Percentiles rank a stretch among this genome's conserved stretches.
phyloP scores from a whole-genome alignment of 75 land plant species.

The Sequoiadendron giganteum region DNA sequence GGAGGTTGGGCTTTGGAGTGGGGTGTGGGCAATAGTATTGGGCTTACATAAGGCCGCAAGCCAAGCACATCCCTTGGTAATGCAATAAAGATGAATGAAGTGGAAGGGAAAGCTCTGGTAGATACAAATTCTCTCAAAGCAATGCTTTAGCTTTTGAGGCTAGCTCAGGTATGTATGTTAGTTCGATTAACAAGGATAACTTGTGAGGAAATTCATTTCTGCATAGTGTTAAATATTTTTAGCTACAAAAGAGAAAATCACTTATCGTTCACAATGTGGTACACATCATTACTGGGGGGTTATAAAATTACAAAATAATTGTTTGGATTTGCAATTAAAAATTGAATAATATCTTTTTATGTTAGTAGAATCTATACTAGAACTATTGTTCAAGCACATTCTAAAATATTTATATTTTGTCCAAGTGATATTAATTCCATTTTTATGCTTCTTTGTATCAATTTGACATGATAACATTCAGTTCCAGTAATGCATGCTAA shows the following conservation, averaged over 20 bases:
- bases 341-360: neutral
- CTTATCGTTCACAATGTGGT: neutral
- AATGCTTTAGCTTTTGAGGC: conserved; percentile 72
- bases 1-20: conserved; percentile 74
- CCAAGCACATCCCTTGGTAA: conserved; percentile 34
- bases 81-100: conserved; percentile 57
- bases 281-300: neutral
- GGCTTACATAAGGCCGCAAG: conserved; percentile 57
- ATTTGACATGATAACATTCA: neutral
- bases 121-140: conserved; percentile 77
- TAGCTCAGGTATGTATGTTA: conserved; percentile 72
- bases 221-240: neutral
- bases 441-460: neutral
- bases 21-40: conserved; percentile 59
- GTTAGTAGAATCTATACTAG: neutral
- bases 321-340: neutral
- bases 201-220: neutral
- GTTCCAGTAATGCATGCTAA: neutral
- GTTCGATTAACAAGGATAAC: neutral
- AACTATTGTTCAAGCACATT: neutral
- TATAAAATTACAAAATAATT: neutral
- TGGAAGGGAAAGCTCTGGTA: conserved; percentile 86
- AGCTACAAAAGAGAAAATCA: neutral
- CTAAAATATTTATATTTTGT: neutral
- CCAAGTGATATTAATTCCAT: neutral